Percentiles rank a stretch among this genome's conserved stretches.
Evolutionary conservation across 1,284 basidiomycete species (phyloP).

Genomic region (Puccinia coronata): DNA sequence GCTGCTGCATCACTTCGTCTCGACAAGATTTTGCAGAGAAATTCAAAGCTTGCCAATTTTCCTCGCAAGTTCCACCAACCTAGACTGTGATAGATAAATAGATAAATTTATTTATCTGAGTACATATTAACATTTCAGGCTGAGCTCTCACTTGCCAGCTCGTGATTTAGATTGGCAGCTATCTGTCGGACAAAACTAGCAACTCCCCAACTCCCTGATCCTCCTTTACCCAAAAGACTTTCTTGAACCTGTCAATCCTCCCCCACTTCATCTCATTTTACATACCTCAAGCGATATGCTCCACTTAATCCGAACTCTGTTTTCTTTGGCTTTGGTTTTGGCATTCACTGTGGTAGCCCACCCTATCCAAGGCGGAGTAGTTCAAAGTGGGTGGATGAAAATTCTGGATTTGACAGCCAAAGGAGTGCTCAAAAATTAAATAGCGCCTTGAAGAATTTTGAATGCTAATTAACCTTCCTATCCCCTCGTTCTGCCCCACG

Average conservation of each 20-base stretch:
- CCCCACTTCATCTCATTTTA: slow-evolving; percentile 13
- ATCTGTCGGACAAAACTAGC: slow-evolving; percentile 1
- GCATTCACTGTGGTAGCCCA: slow-evolving; percentile 19
- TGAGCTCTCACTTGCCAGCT: slow-evolving; percentile 23
- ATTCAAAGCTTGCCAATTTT: slow-evolving; percentile 25
- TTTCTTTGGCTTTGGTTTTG: slow-evolving; percentile 33
- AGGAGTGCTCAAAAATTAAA: background rate
- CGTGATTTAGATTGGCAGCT: slow-evolving; percentile 18
- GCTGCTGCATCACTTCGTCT: slow-evolving; percentile 25
- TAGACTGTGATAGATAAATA: slow-evolving; percentile 1
- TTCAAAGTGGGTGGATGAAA: background rate
- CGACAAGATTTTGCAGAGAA: slow-evolving; percentile 24
- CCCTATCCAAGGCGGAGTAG: slow-evolving; percentile 8
- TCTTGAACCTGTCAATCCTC: slow-evolving; percentile 19
- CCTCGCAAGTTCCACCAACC: slow-evolving; percentile 18
- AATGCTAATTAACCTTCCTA: background rate
- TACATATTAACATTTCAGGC: slow-evolving; percentile 9
- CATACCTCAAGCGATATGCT: slow-evolving; percentile 28
- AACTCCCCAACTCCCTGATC: background rate
- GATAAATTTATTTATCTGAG: slow-evolving; percentile 6
- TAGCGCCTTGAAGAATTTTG: background rate
- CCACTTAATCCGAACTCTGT: slow-evolving; percentile 33
- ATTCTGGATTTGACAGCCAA: slow-evolving; percentile 20
- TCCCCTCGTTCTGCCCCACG: background rate
- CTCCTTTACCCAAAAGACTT: background rate